phyloP scores from a whole-genome alignment of 2,329 filamentous ascomycete genomes.

The Aureobasidium sp. region DNA sequence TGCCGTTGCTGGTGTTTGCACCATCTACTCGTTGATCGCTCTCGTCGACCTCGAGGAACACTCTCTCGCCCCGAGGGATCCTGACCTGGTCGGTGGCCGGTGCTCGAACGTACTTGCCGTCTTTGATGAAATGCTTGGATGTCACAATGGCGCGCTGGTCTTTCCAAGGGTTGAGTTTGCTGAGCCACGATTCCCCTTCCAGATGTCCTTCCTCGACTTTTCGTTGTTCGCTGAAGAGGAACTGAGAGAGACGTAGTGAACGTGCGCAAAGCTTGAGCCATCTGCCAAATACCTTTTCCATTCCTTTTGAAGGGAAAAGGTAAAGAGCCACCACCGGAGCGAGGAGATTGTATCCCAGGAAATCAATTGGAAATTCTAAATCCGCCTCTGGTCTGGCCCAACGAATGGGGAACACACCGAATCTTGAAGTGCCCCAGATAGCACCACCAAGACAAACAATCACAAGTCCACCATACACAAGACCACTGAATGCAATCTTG shows the following conservation, averaged over 20 bases:
- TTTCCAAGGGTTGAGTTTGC: slow-evolving; percentile 24
- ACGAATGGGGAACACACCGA: slow-evolving; percentile 77
- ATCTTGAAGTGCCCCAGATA: slow-evolving; percentile 77
- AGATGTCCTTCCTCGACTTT: slow-evolving; percentile 74
- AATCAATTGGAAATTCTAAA: slow-evolving; percentile 86
- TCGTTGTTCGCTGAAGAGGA: slow-evolving; percentile 79
- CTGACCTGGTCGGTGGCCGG: slow-evolving; percentile 93
- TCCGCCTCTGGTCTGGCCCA: slow-evolving; percentile 91
- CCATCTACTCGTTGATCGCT: slow-evolving; percentile 60
- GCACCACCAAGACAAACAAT: slow-evolving; percentile 91
- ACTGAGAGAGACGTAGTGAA: slow-evolving; percentile 74
- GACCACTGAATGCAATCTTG: slow-evolving; percentile 91
- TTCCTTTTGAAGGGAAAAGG: slow-evolving; percentile 74
- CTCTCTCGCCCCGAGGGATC: slow-evolving; percentile 73
- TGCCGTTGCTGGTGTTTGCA: slow-evolving; percentile 23
- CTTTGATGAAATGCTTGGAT: slow-evolving; percentile 48
- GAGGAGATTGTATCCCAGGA: slow-evolving; percentile 94
- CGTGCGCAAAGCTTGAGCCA: slow-evolving; percentile 89
- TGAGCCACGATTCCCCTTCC: slow-evolving; percentile 26
- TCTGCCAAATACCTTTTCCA: slow-evolving; percentile 86
- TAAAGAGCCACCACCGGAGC: slow-evolving; percentile 81
- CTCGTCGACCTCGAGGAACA: slow-evolving; percentile 72
- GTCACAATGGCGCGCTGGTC: slow-evolving; percentile 14
- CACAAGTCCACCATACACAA: slow-evolving; percentile 90
- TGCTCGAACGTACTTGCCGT: slow-evolving; percentile 82